phyloP scores from a whole-genome alignment of 768 basidiomycete species.

The Podaxis sp. region DNA sequence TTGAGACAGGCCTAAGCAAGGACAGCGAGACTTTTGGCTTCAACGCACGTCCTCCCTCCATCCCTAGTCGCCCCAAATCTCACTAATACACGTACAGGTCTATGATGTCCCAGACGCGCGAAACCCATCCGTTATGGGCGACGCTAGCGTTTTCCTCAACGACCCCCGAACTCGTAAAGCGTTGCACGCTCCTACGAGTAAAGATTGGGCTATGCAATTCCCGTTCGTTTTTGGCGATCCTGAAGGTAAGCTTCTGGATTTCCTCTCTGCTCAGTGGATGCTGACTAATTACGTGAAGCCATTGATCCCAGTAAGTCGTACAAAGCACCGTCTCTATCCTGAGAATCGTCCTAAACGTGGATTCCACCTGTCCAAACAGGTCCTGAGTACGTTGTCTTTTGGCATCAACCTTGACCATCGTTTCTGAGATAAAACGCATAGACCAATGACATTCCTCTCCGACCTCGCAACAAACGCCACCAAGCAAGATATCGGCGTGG shows the following conservation, averaged over 20 bases:
- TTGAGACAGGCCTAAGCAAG: slow-evolving; percentile 25
- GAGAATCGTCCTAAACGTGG: background rate
- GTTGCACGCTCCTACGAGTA: slow-evolving; percentile 67
- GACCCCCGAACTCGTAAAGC: slow-evolving; percentile 58
- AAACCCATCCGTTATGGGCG: slow-evolving; percentile 47
- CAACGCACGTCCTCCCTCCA: slow-evolving; percentile 28
- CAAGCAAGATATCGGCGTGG: slow-evolving; percentile 46
- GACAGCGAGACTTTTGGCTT: slow-evolving; percentile 35
- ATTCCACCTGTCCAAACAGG: slow-evolving; percentile 21
- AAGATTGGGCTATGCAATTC: slow-evolving; percentile 41
- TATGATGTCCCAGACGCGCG: slow-evolving; percentile 60
- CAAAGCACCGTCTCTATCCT: background rate
- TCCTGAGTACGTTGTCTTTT: slow-evolving; percentile 29
- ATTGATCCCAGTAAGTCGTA: slow-evolving; percentile 36
- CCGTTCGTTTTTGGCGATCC: slow-evolving; percentile 38
- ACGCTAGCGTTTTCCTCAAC: slow-evolving; percentile 62
- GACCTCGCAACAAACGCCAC: slow-evolving; percentile 69
- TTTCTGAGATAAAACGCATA: slow-evolving; percentile 21
- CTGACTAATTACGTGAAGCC: slow-evolving; percentile 19
- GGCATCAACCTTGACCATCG: background rate
- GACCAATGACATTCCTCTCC: slow-evolving; percentile 62
- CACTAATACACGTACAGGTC: slow-evolving; percentile 28
- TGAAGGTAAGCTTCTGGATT: slow-evolving; percentile 25
- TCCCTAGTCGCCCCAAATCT: background rate
- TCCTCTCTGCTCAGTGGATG: slow-evolving; percentile 1